Percentiles rank a stretch among this genome's conserved stretches.
These are phyloP conservation scores for Camelina hispida DNA, from an alignment of 345 rosid genomes.

Conservation along the genomic window DNA sequence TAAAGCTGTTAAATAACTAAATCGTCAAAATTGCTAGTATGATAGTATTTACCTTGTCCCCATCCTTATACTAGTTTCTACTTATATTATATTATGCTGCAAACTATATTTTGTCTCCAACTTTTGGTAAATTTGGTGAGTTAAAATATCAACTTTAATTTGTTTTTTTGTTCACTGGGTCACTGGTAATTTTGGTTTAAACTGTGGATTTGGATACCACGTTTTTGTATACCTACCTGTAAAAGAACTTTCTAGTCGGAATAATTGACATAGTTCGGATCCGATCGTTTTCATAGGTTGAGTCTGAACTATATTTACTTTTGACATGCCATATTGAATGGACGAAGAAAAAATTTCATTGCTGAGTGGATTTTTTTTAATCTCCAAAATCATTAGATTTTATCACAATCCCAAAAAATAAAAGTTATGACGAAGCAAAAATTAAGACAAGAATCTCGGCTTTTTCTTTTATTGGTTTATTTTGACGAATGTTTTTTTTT, in stretches of 20 bases:
- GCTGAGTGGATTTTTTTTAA: not conserved
- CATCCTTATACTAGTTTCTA: not conserved
- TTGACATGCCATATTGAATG: not conserved
- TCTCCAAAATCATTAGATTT: constrained; percentile 1
- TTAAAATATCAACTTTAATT: too few species aligned
- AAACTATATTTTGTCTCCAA: not conserved
- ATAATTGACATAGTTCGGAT: not conserved
- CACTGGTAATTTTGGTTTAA: not conserved
- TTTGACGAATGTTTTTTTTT: not conserved
- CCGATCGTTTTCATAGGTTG: not conserved
- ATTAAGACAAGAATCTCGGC: not conserved
- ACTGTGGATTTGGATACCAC: constrained; percentile 14
- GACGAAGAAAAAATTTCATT: not conserved
- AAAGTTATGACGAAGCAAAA: not conserved
- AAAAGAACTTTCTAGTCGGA: not conserved
- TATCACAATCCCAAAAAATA: not conserved
- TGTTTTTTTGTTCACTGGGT: too few species aligned
- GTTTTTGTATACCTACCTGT: not conserved
- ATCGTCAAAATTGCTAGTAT: not conserved
- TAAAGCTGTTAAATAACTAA: too few species aligned
- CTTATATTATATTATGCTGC: not conserved
- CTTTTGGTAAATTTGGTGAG: not conserved
- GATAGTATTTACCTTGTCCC: not conserved
- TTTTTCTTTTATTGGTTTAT: not conserved
- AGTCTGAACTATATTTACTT: not conserved